phyloP scores from a whole-genome alignment of 108 stramenopile genomes.

The Nitzschia inconspicua region DNA sequence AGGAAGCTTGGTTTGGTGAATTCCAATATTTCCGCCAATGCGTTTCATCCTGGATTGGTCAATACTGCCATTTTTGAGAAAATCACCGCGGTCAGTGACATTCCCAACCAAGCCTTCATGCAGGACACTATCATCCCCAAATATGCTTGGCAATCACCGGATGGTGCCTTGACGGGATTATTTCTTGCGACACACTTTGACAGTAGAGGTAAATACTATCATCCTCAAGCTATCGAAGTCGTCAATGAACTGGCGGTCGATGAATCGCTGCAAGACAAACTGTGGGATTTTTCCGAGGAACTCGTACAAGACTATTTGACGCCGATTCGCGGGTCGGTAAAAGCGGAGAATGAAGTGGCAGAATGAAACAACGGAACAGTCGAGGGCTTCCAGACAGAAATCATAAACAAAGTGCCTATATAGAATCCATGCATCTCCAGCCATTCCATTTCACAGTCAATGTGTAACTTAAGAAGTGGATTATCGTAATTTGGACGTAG shows the following conservation, averaged over 20 bases:
- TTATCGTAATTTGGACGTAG: too few species aligned
- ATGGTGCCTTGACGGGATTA: conserved; percentile 49
- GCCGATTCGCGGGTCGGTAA: too few species aligned
- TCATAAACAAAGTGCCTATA: too few species aligned
- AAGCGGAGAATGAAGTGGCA: too few species aligned
- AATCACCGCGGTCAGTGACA: neutral
- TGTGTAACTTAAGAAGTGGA: too few species aligned
- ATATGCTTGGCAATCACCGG: neutral
- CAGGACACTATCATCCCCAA: neutral
- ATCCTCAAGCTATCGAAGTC: conserved; percentile 42
- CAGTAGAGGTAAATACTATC: conserved; percentile 48
- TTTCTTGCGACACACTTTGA: conserved; percentile 33
- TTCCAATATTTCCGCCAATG: conserved; percentile 46
- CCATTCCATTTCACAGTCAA: too few species aligned
- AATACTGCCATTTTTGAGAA: conserved; percentile 14
- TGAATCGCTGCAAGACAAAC: conserved; percentile 28
- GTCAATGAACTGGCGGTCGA: conserved; percentile 26
- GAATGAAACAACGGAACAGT: too few species aligned
- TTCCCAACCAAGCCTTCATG: neutral
- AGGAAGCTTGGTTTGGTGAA: conserved; percentile 12
- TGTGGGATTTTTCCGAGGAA: conserved; percentile 49
- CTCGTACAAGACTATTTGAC: conserved; percentile 24
- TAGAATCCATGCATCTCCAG: too few species aligned
- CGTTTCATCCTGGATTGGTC: conserved; percentile 46
- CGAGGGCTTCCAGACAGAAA: too few species aligned